phyloP scores from a whole-genome alignment of 1,284 basidiomycete species.

The Vanrija humicola region DNA sequence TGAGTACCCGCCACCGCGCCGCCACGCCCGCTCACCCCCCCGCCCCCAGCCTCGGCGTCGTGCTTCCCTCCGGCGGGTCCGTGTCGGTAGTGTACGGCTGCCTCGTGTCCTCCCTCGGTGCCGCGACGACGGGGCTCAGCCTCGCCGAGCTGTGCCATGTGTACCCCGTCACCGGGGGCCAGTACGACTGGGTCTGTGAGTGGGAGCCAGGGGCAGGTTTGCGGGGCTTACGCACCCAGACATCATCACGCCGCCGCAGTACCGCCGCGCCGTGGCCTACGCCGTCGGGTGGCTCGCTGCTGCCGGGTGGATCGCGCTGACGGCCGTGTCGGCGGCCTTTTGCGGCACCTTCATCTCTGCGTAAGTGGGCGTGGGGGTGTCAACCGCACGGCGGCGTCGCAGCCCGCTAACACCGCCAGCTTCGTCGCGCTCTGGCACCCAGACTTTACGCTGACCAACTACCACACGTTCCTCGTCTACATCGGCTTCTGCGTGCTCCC shows the following conservation, averaged over 20 bases:
- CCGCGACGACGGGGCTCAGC: no score
- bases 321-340: constrained; percentile 35
- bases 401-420: constrained; percentile 10
- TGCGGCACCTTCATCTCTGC: constrained; percentile 31
- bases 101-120: constrained; percentile 28
- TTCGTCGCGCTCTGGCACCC: constrained; percentile 32
- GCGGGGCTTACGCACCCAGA: constrained; percentile 5
- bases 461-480: constrained; percentile 8
- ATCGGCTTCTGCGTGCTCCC: constrained; percentile 1
- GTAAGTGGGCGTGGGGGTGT: neutral
- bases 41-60: constrained; percentile 14
- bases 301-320: constrained; percentile 47
- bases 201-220: no score
- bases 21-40: no score
- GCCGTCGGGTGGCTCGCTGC: constrained; percentile 11
- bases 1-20: no score
- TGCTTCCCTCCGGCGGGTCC: constrained; percentile 38
- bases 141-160: constrained; percentile 7
- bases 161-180: constrained; percentile 27
- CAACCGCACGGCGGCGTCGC: no score
- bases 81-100: constrained; percentile 44
- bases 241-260: neutral
- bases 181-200: constrained; percentile 34
- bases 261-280: constrained; percentile 6
- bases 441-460: neutral